Evolutionary conservation across 192 early-diverging fungal genomes (phyloP).

Genomic region (Rhizophlyctis rosea): DNA sequence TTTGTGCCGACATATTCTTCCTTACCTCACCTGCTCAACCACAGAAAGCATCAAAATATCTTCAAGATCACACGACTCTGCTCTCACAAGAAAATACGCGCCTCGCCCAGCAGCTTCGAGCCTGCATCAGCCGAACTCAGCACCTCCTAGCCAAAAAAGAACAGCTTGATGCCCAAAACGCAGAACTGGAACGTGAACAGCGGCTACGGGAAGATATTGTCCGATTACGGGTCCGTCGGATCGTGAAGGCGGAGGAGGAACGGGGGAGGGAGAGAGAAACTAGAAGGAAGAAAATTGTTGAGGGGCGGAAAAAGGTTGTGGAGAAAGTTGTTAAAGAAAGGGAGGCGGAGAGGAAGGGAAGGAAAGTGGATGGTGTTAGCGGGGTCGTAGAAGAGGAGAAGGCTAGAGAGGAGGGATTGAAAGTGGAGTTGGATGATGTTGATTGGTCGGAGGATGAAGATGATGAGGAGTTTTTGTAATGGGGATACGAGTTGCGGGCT

Average conservation of each 20-base stretch:
- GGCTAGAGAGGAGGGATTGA: background rate
- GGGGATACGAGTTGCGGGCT: background rate
- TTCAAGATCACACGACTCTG: conserved; percentile 37
- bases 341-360: background rate
- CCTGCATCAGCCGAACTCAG: conserved; percentile 32
- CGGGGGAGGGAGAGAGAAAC: conserved; percentile 13
- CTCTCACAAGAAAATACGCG: conserved; percentile 42
- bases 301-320: conserved; percentile 17
- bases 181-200: conserved; percentile 36
- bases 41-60: conserved; percentile 48
- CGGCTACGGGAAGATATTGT: conserved; percentile 39
- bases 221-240: conserved; percentile 26
- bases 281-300: background rate
- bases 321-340: conserved; percentile 2
- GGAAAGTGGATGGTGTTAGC: background rate
- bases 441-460: conserved; percentile 30
- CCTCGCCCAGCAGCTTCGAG: conserved; percentile 36
- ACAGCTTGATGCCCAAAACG: conserved; percentile 35
- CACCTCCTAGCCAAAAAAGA: conserved; percentile 35
- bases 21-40: background rate
- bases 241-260: conserved; percentile 24
- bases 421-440: conserved; percentile 17
- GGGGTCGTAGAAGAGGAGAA: background rate
- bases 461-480: conserved; percentile 26
- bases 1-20: background rate